These are phyloP conservation scores for Aureobasidium sp. DNA, from an alignment of 2,329 filamentous ascomycete genomes.

Conservation along the genomic window DNA sequence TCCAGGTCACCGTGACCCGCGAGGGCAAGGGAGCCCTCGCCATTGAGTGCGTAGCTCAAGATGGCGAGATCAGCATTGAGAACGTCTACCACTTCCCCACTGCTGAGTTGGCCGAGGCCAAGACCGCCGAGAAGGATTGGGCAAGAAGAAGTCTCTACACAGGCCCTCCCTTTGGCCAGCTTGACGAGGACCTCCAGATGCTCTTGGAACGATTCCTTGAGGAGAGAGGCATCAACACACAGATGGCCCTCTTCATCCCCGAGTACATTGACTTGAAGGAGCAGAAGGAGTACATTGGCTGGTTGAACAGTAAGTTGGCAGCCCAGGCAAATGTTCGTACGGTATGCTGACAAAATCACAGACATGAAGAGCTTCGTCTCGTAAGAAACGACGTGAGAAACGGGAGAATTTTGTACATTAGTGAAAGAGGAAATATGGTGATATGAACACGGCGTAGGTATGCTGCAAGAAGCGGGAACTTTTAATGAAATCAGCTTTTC, in stretches of 20 bases:
- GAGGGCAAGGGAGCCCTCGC: conserved; percentile 74
- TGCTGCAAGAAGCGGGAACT: background rate
- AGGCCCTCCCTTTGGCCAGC: conserved; percentile 84
- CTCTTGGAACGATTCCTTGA: conserved; percentile 90
- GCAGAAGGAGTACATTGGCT: conserved; percentile 90
- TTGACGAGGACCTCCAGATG: conserved; percentile 92
- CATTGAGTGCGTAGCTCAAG: conserved; percentile 79
- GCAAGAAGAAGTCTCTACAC: conserved; percentile 72
- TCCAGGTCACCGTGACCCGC: conserved; percentile 87
- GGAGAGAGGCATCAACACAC: conserved; percentile 83
- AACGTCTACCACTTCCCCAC: conserved; percentile 85
- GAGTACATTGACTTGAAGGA: conserved; percentile 98
- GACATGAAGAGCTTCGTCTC: conserved; percentile 82
- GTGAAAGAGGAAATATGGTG: background rate
- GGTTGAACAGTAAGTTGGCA: conserved; percentile 61
- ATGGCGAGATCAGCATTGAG: conserved; percentile 80
- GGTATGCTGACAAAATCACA: conserved; percentile 23
- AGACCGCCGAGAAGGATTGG: conserved; percentile 63
- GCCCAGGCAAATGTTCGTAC: background rate
- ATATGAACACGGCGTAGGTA: background rate
- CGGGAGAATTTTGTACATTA: background rate
- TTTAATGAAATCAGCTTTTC: background rate
- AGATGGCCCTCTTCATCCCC: conserved; percentile 81
- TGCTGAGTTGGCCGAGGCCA: conserved; percentile 66
- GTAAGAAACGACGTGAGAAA: conserved; percentile 24